Conservation (phyloP, 441 rosid species). For the Adansonia grandidieri region DNA sequence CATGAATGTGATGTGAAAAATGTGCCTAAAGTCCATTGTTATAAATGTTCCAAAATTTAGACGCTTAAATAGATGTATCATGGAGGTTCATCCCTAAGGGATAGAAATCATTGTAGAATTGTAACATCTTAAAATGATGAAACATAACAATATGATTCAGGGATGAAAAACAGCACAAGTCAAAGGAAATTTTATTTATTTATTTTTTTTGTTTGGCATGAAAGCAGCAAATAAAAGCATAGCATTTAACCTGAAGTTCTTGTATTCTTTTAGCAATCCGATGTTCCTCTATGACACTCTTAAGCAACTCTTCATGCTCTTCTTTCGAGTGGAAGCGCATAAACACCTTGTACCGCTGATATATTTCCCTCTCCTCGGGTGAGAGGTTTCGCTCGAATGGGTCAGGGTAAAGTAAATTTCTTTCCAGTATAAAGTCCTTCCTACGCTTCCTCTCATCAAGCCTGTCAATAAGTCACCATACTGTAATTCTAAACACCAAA, state of each 20-base stretch:
- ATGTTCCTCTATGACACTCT: conserved; percentile 72
- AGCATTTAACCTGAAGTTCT: conserved; percentile 77
- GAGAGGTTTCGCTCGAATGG: conserved; percentile 72
- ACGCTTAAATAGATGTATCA: not conserved
- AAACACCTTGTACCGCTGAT: conserved; percentile 73
- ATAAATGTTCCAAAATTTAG: not conserved
- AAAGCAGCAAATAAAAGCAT: conserved; percentile 15
- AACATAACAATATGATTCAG: not conserved
- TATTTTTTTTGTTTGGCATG: not conserved
- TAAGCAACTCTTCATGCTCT: conserved; percentile 75
- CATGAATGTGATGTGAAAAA: not conserved
- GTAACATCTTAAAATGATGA: conserved; percentile 2
- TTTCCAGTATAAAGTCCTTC: conserved; percentile 83
- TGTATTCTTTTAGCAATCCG: conserved; percentile 70
- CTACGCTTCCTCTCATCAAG: conserved; percentile 95
- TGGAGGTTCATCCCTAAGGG: not conserved
- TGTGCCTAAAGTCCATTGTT: not conserved
- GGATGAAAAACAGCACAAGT: not conserved
- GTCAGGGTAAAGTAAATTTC: conserved; percentile 76
- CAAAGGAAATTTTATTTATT: not conserved
- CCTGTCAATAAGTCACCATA: conserved; percentile 49
- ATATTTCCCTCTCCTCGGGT: conserved; percentile 69
- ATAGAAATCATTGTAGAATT: not conserved
- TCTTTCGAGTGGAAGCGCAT: conserved; percentile 87
- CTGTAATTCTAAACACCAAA: conserved; percentile 39